Base-by-base conservation (phyloP, 1,139 yeast genomes). In the Keqinozyma sinolaborantium region DNA sequence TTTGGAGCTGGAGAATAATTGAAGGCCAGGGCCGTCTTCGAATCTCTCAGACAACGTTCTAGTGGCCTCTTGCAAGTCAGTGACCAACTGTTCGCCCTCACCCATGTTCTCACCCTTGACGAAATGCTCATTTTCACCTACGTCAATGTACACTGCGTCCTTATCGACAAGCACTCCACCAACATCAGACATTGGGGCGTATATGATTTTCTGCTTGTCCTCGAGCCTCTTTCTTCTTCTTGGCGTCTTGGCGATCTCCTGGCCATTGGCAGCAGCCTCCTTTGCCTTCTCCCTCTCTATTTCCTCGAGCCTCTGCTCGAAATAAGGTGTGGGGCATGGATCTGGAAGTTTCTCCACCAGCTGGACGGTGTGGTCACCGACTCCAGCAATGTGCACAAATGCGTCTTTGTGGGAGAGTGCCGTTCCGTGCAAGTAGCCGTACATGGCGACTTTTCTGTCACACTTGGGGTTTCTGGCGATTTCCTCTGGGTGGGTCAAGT, bases 101-200 rank as follows among this genome's bases (percentile, higher is more conserved):
- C 95, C 95, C 48, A 69, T 71, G 4, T 36, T 41, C 48, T 79
- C 78, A 29, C 84, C 88, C 4, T 77, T 70, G 13, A 73, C 78
- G 53, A 84, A 84, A 44, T 57, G 64, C 53, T 64, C 78, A 41
- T 55, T 60, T 47, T 43, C 69, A 3, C 96, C 97, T 29, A 90
- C 82, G 52, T 94, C 97, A 41, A 94, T 87, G 50, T 90, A 76
- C 2, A 94, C 98, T 3, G 98, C 97, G 65, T 94, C 98, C 53
- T 83, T 90, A 61, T 94, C 99, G 40, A 94, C 88, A 41, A 92
- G 69, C 23, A 94, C 95, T 52, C 99, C 99, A 34, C 97, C 97
- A 16, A 92, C 97, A 59, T 94, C 97, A 30, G 97, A 86, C 98
- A 94, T 92, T 33, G 99, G 99, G 0, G 98, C 99, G 56, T 94